Evolutionary conservation across 345 rosid genomes (phyloP).

Genomic region (Brassica carinata): DNA sequence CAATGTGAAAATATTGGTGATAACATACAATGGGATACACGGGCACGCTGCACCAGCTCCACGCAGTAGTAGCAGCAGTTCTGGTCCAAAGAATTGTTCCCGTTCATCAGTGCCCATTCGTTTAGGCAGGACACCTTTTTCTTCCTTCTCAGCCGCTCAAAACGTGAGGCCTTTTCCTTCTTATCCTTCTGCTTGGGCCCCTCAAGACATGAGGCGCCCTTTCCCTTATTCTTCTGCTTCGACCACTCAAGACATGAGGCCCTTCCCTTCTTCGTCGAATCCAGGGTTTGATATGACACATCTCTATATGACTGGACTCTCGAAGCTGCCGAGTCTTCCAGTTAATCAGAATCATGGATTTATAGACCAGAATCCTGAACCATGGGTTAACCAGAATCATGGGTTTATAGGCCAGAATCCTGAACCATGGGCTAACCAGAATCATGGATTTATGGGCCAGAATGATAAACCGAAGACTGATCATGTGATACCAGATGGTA

Average conservation of each 20-base stretch:
- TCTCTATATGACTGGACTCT: slow-evolving; percentile 13
- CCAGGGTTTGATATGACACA: not conserved
- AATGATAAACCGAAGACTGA: slow-evolving; percentile 13
- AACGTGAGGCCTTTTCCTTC: not conserved
- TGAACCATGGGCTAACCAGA: slow-evolving; percentile 17
- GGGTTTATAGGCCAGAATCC: not conserved
- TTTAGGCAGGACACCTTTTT: not conserved
- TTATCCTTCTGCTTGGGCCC: not conserved
- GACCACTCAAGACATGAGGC: not conserved
- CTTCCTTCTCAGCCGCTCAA: not conserved
- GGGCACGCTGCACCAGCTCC: slow-evolving; percentile 13
- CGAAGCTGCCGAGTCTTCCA: slow-evolving; percentile 15
- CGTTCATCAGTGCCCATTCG: not conserved
- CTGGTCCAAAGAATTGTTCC: slow-evolving; percentile 8
- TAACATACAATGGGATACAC: slow-evolving; percentile 33
- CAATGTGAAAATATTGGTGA: not conserved
- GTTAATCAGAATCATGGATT: not conserved
- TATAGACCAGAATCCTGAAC: slow-evolving; percentile 10
- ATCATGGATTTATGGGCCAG: not conserved
- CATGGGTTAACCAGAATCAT: not conserved
- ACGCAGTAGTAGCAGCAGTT: not conserved
- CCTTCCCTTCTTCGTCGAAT: not conserved
- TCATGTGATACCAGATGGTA: not conserved
- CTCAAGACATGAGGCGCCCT: not conserved
- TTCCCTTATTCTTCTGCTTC: not conserved